phyloP scores from a whole-genome alignment of 2,329 filamentous ascomycete genomes.

The Colletotrichum costaricense region DNA sequence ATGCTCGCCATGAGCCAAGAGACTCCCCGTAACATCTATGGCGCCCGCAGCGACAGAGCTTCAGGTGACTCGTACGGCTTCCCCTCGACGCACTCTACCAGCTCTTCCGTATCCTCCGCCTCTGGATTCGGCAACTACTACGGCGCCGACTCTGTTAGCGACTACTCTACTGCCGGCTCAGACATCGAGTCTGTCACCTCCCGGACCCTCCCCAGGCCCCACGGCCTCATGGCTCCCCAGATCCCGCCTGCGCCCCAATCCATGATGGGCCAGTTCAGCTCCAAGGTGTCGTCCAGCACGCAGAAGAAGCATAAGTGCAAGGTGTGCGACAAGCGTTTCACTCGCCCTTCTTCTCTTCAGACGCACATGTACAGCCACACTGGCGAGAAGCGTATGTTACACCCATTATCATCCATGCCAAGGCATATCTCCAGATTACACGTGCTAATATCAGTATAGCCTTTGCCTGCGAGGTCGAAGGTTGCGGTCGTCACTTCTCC shows the following conservation, averaged over 20 bases:
- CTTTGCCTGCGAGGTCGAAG: constrained; percentile 93
- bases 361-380: constrained; percentile 99
- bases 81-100: constrained; percentile 83
- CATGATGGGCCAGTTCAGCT: constrained; percentile 99
- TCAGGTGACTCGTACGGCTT: constrained; percentile 93
- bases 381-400: constrained; percentile 91
- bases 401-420: background rate
- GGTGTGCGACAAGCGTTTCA: constrained; percentile 98
- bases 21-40: constrained; percentile 91
- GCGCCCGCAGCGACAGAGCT: constrained; percentile 72
- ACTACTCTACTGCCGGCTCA: constrained; percentile 90
- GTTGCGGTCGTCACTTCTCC: constrained; percentile 95
- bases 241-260: constrained; percentile 88
- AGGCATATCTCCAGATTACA: background rate
- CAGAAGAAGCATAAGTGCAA: constrained; percentile 99
- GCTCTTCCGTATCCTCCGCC: constrained; percentile 94
- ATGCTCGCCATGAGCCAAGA: constrained; percentile 98
- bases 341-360: constrained; percentile 90
- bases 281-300: constrained; percentile 93
- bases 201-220: constrained; percentile 85
- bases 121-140: constrained; percentile 87
- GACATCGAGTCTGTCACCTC: constrained; percentile 86
- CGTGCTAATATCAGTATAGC: constrained; percentile 62
- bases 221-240: constrained; percentile 68
- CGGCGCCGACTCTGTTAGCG: constrained; percentile 88